Percentiles rank a stretch among this genome's conserved stretches.
Conservation (phyloP, 352 stramenopile genomes). For the Pythium folliculosum region DNA sequence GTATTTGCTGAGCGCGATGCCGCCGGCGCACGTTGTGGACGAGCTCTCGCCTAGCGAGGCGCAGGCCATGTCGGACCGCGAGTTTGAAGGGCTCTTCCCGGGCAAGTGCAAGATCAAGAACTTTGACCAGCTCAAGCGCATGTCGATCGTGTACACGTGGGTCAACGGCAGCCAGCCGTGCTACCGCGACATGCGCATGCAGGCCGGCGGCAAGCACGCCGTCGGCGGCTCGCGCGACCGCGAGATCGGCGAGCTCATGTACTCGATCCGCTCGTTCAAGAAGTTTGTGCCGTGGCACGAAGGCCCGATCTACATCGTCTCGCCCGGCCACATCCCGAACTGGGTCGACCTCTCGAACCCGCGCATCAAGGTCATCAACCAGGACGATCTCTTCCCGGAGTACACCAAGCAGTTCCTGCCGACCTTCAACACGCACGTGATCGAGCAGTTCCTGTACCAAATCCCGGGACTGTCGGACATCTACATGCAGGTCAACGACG, state of each 20-base stretch:
- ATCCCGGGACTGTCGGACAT: conserved; percentile 86
- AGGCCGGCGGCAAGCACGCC: conserved; percentile 67
- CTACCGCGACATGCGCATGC: conserved; percentile 71
- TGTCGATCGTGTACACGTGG: conserved; percentile 91
- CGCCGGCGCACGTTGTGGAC: conserved; percentile 37
- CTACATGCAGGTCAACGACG: conserved; percentile 90
- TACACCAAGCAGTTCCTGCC: conserved; percentile 81
- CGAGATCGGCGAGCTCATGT: conserved; percentile 89
- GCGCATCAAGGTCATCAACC: conserved; percentile 85
- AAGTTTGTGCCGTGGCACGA: conserved; percentile 86
- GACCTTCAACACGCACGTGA: conserved; percentile 89
- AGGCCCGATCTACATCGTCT: conserved; percentile 85
- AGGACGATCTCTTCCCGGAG: conserved; percentile 84
- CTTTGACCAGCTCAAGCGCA: conserved; percentile 79
- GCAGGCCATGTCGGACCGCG: conserved; percentile 38
- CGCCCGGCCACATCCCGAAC: conserved; percentile 77
- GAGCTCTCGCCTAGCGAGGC: conserved; percentile 36
- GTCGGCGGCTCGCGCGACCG: conserved; percentile 80
- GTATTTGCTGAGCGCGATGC: conserved; percentile 45
- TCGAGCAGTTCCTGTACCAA: conserved; percentile 87
- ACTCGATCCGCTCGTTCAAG: conserved; percentile 83
- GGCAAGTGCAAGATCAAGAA: conserved; percentile 86
- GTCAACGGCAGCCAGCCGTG: conserved; percentile 87
- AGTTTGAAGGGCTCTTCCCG: conserved; percentile 65
- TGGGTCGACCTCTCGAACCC: conserved; percentile 85